Evolutionary conservation across 176 grass and related monocot species (phyloP).

Genomic region (Carex myosuroides): DNA sequence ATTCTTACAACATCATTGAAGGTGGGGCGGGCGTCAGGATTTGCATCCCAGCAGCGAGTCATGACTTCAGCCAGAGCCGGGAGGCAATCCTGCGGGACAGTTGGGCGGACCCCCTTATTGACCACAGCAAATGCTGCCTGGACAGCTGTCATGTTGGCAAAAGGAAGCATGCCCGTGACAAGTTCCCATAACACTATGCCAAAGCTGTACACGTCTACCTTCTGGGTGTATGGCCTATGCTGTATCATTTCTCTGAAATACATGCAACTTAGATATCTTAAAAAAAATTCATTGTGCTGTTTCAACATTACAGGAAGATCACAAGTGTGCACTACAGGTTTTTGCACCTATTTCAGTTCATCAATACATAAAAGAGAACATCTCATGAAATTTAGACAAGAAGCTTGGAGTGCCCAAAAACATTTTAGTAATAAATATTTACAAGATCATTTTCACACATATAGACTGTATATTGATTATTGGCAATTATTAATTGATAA

Average conservation of each 20-base stretch:
- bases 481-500: neutral
- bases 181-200: constrained; percentile 97
- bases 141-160: constrained; percentile 88
- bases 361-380: neutral
- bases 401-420: neutral
- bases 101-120: constrained; percentile 75
- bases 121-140: constrained; percentile 98
- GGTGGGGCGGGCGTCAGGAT: constrained; percentile 76
- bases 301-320: neutral
- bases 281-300: neutral
- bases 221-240: constrained; percentile 92
- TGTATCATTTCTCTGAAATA: constrained; percentile 95
- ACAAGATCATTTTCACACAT: neutral
- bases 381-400: neutral
- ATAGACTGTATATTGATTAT: neutral
- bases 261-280: neutral
- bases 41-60: constrained; percentile 91
- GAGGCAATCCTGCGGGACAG: constrained; percentile 74
- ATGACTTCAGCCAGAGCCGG: constrained; percentile 76
- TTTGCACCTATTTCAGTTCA: neutral
- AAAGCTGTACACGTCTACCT: constrained; percentile 97
- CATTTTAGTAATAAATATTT: neutral
- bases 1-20: constrained; percentile 86
- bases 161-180: constrained; percentile 91
- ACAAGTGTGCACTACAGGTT: too few relatives aligned